Evolutionary conservation across 257 asterid species (phyloP), one percentile per base, ranked within the genome.

Genomic region (Linderniella brevidens): DNA sequence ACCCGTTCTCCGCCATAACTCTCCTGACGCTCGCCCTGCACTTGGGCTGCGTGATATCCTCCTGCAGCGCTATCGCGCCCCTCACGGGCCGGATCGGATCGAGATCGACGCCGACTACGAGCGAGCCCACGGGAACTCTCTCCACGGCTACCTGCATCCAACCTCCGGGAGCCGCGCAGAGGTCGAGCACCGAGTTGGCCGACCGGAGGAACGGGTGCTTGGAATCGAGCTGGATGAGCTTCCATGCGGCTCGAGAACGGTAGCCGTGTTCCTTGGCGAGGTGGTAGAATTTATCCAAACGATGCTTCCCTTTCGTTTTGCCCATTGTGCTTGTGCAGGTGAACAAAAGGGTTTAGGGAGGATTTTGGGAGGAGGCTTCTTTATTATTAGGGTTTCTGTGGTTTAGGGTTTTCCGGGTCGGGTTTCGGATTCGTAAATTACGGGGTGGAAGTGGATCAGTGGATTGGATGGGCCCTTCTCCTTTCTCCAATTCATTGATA

Each of bases 121-220:
- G 72, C 50, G 86, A 76, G 11, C 94, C 94, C 17, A 81, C 92
- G 5, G 96, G 96, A 0, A 68, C 92, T 4, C 77, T 71, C 51
- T 79, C 79, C 10, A 79, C 88, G 17, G 78, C 64, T 1, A 85
- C 99, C 54, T 90, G 96, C 92, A 85, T 79, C 96, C 99, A 90
- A 37, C 99, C 96, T 9, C 96, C 96, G 0, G 99, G 96, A 1
- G 94, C 94, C 53, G 96, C 99, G 64, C 96, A 90, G 75, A 90
- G 96, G 63, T 85, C 94, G 60, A 90, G 93, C 20, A 73, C 94
- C 20, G 93, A 68, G 44, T 59, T 80, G 17, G 93, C 56, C 9
- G 96, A 72, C 8, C 76, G 78, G 63, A 90, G 87, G 74, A 84
- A 76, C 20, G 41, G 25, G 66, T 46, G 79, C 52, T 79, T 81